Evolutionary conservation across 1,284 basidiomycete genomes (phyloP).

Genomic region (Papiliotrema laurentii): DNA sequence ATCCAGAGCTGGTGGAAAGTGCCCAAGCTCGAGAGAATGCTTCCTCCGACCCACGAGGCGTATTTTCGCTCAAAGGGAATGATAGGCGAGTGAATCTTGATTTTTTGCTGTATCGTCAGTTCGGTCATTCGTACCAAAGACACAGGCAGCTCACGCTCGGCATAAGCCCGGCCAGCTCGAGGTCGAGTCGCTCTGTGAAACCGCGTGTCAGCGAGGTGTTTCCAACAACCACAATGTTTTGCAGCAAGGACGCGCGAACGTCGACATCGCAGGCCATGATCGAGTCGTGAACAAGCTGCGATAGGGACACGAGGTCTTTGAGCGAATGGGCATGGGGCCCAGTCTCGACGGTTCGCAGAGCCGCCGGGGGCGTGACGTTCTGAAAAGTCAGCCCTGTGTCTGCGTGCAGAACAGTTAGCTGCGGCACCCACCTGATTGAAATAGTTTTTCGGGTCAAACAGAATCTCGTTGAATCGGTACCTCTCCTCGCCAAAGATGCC

Average conservation of each 20-base stretch:
- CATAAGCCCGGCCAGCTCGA: constrained; percentile 71
- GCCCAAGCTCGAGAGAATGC: constrained; percentile 84
- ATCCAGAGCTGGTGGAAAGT: constrained; percentile 97
- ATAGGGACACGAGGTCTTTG: constrained; percentile 56
- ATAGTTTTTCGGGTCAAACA: constrained; percentile 76
- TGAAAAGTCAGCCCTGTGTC: too few relatives aligned
- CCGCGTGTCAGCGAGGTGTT: constrained; percentile 84
- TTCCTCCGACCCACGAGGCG: constrained; percentile 88
- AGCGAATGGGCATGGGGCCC: constrained; percentile 59
- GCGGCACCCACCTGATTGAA: constrained; percentile 59
- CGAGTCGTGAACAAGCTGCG: constrained; percentile 71
- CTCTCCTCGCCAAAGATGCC: constrained; percentile 78
- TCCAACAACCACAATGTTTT: constrained; percentile 92
- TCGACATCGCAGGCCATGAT: constrained; percentile 86
- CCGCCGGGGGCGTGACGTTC: constrained; percentile 33
- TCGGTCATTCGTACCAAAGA: too few relatives aligned
- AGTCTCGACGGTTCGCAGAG: constrained; percentile 34
- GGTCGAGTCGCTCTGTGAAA: constrained; percentile 75
- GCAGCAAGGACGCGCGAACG: constrained; percentile 78
- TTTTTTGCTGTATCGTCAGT: constrained; percentile 43
- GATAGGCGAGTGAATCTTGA: constrained; percentile 83
- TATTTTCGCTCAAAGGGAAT: constrained; percentile 83
- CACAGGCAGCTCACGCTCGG: constrained; percentile 61
- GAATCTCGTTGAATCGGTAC: constrained; percentile 79
- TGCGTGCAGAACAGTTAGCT: too few relatives aligned